Evolutionary conservation across 2,329 filamentous ascomycete genomes (phyloP), one percentile per base, ranked within the genome.

Genomic region (Penicillium sp.): DNA sequence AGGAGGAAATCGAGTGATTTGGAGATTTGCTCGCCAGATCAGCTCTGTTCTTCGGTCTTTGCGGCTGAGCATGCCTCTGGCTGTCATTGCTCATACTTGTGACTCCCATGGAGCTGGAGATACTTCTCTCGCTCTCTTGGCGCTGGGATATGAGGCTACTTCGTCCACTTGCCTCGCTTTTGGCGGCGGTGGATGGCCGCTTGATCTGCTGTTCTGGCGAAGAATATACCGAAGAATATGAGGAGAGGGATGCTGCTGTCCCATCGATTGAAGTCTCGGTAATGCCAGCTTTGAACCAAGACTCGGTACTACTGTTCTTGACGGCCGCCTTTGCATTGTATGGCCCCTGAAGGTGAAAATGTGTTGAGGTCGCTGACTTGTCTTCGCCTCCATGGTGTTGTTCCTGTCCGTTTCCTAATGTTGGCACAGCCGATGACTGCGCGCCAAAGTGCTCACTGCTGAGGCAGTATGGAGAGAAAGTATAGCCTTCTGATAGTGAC

Each of bases 211-310:
- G 20, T 23, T 49, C 50, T 5, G 51, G 24, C 11, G 56, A 49
- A 1, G 56, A 58, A 24, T 58, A 58, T 1, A 54, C 50, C 1
- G 56, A 58, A 6, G 56, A 58, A 14, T 43, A 46, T 12, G 46
- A 33, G 21, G 56, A 58, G 4, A 42, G 2, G n/a, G 24, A 40
- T 30, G 16, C 21, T 26, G 42, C 28, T 35, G 49, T 14, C 20
- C 20, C 11, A 23, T 43, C 40, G 40, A 43, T 43, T 5, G 18
- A 43, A 23, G 40, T 23, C 18, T 8, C 11, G 18, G 11, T 43
- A 12, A 12, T 23, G 18, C 40, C 40, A 20, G 40, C 5, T 23
- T 43, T 43, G 12, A 20, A 43, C n/a, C 40, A 43, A 12, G 40
- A 43, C 6, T 43, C 20, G 2, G 18, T 9, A 5, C 11, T 23